Percentiles rank a stretch among this genome's conserved stretches.
phyloP scores from a whole-genome alignment of 345 rosid genomes.

The Hibiscus syriacus region DNA sequence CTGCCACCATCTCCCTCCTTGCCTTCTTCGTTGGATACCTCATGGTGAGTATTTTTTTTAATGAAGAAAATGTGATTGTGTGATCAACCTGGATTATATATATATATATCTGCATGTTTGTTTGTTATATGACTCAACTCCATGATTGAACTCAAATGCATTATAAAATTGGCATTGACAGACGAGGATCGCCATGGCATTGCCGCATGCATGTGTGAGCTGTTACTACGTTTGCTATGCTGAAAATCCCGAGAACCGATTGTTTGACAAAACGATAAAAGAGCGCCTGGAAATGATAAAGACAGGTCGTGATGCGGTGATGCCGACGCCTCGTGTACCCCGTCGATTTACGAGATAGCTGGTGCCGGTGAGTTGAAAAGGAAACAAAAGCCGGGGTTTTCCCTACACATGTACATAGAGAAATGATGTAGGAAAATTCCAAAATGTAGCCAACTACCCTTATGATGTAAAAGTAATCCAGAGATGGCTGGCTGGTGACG shows the following conservation, averaged over 20 bases:
- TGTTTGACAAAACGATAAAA: conserved; percentile 63
- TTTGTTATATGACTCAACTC: background rate
- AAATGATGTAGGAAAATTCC: background rate
- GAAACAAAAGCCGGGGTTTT: background rate
- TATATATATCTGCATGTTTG: background rate
- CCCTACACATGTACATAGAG: background rate
- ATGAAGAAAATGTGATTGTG: background rate
- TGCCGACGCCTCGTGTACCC: conserved; percentile 67
- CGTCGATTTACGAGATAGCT: conserved; percentile 17
- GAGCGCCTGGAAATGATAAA: conserved; percentile 42
- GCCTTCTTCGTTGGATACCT: conserved; percentile 82
- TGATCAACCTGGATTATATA: conserved; percentile 11
- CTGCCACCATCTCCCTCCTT: conserved; percentile 74
- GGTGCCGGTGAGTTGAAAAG: background rate
- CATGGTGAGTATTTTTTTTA: conserved; percentile 47
- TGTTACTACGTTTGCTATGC: conserved; percentile 95
- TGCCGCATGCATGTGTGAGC: conserved; percentile 93
- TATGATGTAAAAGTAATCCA: background rate
- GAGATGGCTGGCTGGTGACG: background rate
- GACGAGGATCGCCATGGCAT: conserved; percentile 95
- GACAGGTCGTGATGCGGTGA: conserved; percentile 40
- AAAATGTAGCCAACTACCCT: conserved; percentile 4
- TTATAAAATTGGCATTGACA: conserved; percentile 21
- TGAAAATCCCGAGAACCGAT: conserved; percentile 63
- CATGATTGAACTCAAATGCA: conserved; percentile 4